These are phyloP conservation scores for Blepharisma stoltei DNA, from an alignment of 73 alveolate genomes.

Conservation along the genomic window DNA sequence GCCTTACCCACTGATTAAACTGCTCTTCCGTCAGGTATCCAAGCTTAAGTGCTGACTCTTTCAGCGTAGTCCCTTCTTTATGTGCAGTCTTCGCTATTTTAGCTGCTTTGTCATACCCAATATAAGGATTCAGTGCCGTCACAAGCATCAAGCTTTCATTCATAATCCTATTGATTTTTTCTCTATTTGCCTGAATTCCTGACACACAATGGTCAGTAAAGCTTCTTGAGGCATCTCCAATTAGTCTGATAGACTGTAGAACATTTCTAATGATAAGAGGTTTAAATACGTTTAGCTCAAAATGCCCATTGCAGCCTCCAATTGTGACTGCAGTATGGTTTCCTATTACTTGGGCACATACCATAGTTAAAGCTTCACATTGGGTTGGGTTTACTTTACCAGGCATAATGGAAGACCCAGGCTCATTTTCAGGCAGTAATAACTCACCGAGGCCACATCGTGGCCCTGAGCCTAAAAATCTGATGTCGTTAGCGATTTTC, in stretches of 20 bases:
- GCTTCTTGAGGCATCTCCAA: conserved; percentile 94
- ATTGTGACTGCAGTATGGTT: conserved; percentile 96
- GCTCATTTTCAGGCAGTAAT: conserved; percentile 95
- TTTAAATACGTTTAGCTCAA: conserved; percentile 98
- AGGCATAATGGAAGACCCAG: conserved; percentile 99
- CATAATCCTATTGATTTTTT: conserved; percentile 75
- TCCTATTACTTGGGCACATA: conserved; percentile 98
- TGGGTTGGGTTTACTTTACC: conserved; percentile 98
- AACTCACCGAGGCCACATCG: conserved; percentile 99
- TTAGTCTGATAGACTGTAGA: conserved; percentile 84
- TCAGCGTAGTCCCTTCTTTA: conserved; percentile 76
- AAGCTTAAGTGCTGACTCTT: conserved; percentile 80
- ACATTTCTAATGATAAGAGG: conserved; percentile 95
- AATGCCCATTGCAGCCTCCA: conserved; percentile 98
- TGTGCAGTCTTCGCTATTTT: conserved; percentile 96
- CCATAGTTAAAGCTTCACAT: conserved; percentile 98
- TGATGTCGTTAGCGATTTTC: conserved; percentile 97
- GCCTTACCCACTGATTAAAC: conserved; percentile 82
- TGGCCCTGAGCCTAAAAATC: conserved; percentile 99
- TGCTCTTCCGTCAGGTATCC: conserved; percentile 77
- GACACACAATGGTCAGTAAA: conserved; percentile 89
- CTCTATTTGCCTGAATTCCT: conserved; percentile 68
- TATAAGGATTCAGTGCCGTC: conserved; percentile 97
- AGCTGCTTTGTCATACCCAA: conserved; percentile 98
- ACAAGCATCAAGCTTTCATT: conserved; percentile 90